A percentile compares a stretch with the other conserved stretches of the same genome.
These are phyloP conservation scores for Eucalyptus sp. DNA, from an alignment of 345 rosid species.

Conservation along the genomic window DNA sequence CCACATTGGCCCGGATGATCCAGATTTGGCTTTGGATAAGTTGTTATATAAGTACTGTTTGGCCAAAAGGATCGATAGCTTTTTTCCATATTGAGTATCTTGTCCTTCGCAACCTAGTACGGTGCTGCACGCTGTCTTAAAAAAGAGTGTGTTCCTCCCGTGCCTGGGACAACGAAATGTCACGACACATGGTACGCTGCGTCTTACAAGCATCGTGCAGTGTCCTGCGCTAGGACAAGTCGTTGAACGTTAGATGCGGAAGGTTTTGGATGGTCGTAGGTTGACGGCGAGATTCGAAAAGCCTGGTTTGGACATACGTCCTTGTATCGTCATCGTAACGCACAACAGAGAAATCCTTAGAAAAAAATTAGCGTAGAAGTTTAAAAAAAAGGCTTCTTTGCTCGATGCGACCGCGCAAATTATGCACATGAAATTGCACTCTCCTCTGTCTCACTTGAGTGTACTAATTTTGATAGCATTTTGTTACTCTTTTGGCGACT, in stretches of 20 bases:
- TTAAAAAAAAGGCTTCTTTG: not conserved
- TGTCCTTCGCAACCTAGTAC: not conserved
- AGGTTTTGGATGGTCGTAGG: not conserved
- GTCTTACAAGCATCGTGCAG: not conserved
- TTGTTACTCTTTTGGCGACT: too few relatives aligned
- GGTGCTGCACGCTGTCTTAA: not conserved
- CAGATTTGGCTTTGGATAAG: not conserved
- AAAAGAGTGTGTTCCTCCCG: not conserved
- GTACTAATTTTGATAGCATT: too few relatives aligned
- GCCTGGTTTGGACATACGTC: not conserved
- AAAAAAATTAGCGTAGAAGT: not conserved
- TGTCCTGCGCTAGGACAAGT: not conserved
- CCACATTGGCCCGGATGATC: not conserved
- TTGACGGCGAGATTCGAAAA: not conserved
- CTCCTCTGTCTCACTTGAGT: too few relatives aligned
- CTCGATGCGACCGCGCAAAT: not conserved
- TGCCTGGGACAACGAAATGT: not conserved
- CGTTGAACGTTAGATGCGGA: not conserved
- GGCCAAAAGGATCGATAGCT: not conserved
- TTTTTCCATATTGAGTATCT: not conserved
- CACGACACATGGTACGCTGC: not conserved
- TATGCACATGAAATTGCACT: too few relatives aligned
- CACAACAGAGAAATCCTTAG: not conserved
- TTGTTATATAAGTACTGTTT: not conserved
- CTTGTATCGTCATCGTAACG: not conserved